phyloP scores from a whole-genome alignment of 768 basidiomycete species.

The Naematelia aurantialba region DNA sequence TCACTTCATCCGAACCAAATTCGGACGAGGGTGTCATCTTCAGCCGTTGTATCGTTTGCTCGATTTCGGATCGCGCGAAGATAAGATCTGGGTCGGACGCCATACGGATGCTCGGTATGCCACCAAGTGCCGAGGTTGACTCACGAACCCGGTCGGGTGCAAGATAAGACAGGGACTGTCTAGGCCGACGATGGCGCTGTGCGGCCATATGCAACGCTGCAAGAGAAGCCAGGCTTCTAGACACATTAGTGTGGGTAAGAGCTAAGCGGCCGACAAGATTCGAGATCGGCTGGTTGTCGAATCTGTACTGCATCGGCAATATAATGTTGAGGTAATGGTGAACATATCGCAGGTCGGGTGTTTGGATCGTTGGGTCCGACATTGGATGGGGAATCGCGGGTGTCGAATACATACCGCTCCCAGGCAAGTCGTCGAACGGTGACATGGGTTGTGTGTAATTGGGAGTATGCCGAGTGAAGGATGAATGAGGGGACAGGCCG shows the following conservation, averaged over 20 bases:
- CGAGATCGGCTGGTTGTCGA: conserved; percentile 8
- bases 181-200: too few species aligned
- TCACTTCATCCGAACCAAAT: conserved; percentile 13
- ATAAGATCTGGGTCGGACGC: background rate
- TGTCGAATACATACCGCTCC: too few species aligned
- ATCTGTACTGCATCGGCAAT: conserved; percentile 19
- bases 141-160: too few species aligned
- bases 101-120: too few species aligned
- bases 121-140: too few species aligned
- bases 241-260: conserved; percentile 11
- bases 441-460: background rate
- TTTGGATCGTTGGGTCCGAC: conserved; percentile 23
- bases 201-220: conserved; percentile 25
- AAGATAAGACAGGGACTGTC: too few species aligned
- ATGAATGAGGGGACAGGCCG: background rate
- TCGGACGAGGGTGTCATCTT: background rate
- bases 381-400: too few species aligned
- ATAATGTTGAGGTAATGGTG: conserved; percentile 27
- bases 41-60: background rate
- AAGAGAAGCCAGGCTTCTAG: conserved; percentile 10
- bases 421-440: too few species aligned
- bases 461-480: background rate
- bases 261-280: conserved; percentile 20
- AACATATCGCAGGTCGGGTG: conserved; percentile 14
- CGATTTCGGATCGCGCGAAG: background rate